Evolutionary conservation across 23 red algal genomes (phyloP).

Genomic region (Gracilaria domingensis): DNA sequence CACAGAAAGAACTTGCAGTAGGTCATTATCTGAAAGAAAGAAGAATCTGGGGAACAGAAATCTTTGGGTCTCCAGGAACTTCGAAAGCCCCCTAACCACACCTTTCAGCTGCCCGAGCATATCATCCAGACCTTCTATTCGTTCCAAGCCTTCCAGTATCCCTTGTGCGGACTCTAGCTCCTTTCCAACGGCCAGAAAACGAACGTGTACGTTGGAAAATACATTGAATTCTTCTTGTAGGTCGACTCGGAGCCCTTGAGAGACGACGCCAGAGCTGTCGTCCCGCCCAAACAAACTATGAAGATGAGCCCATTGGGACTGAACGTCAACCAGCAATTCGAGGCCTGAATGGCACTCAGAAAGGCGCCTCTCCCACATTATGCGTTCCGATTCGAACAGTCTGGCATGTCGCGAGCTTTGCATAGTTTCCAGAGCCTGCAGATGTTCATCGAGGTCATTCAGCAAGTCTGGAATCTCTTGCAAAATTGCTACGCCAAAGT

Average conservation of each 20-base stretch:
- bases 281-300: constrained; percentile 47
- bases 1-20: constrained; percentile 69
- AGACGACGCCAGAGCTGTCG: constrained; percentile 4
- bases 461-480: constrained; percentile 60
- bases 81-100: constrained; percentile 51
- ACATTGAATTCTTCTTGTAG: constrained; percentile 59
- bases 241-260: constrained; percentile 39
- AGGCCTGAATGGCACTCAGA: constrained; percentile 51
- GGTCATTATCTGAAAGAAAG: constrained; percentile 70
- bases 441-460: constrained; percentile 69
- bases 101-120: constrained; percentile 48
- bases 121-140: constrained; percentile 21
- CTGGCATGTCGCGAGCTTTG: constrained; percentile 50
- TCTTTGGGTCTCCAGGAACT: constrained; percentile 71
- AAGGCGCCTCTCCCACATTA: constrained; percentile 63
- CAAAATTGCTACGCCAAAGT: constrained; percentile 32
- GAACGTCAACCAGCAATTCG: constrained; percentile 64
- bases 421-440: constrained; percentile 74
- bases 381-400: constrained; percentile 68
- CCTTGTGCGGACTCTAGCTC: constrained; percentile 51
- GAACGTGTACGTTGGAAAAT: constrained; percentile 63
- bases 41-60: constrained; percentile 71
- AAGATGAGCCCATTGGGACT: constrained; percentile 74
- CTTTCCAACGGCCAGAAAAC: constrained; percentile 49
- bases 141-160: constrained; percentile 66